phyloP scores from a whole-genome alignment of 2,329 filamentous ascomycete species.

The Eutypella sp. region DNA sequence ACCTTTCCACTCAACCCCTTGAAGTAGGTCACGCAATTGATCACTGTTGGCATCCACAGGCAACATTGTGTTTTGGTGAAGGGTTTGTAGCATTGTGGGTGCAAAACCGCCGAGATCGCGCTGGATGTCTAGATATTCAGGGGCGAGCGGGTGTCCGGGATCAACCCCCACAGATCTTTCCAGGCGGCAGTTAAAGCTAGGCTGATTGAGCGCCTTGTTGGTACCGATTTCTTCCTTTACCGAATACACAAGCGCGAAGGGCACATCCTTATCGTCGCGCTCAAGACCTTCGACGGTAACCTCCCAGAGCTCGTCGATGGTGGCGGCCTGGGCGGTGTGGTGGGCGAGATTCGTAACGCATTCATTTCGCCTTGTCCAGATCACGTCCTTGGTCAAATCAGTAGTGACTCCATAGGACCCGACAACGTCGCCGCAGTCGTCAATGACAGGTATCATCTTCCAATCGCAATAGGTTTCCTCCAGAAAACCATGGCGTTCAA shows the following conservation, averaged over 20 bases:
- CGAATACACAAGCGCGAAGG: slow-evolving; percentile 28
- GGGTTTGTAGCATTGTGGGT: slow-evolving; percentile 15
- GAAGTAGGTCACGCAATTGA: slow-evolving; percentile 8
- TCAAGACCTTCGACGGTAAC: slow-evolving; percentile 19
- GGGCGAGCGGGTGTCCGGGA: slow-evolving; percentile 7
- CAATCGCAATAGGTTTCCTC: slow-evolving; percentile 39
- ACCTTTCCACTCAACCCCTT: slow-evolving; percentile 13
- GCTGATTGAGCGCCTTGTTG: slow-evolving; percentile 4
- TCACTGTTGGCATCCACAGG: slow-evolving; percentile 13
- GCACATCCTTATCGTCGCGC: slow-evolving; percentile 23
- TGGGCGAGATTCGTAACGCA: slow-evolving; percentile 34
- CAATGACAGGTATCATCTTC: slow-evolving; percentile 36
- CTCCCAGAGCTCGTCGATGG: slow-evolving; percentile 29
- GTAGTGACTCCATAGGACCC: slow-evolving; percentile 17
- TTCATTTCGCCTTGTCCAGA: slow-evolving; percentile 30
- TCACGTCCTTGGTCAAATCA: slow-evolving; percentile 29
- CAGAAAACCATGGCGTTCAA: slow-evolving; percentile 28
- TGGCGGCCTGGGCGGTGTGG: slow-evolving; percentile 19
- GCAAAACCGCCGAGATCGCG: slow-evolving; percentile 17
- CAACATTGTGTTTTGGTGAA: slow-evolving; percentile 10
- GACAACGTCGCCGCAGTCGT: slow-evolving; percentile 30
- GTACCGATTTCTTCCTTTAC: slow-evolving; percentile 19
- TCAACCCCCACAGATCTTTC: slow-evolving; percentile 16
- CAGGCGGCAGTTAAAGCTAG: slow-evolving; percentile 14
- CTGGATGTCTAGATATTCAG: slow-evolving; percentile 13